These are phyloP conservation scores for Remersonia thermophila DNA, from an alignment of 2,329 filamentous ascomycete genomes.

Conservation along the genomic window DNA sequence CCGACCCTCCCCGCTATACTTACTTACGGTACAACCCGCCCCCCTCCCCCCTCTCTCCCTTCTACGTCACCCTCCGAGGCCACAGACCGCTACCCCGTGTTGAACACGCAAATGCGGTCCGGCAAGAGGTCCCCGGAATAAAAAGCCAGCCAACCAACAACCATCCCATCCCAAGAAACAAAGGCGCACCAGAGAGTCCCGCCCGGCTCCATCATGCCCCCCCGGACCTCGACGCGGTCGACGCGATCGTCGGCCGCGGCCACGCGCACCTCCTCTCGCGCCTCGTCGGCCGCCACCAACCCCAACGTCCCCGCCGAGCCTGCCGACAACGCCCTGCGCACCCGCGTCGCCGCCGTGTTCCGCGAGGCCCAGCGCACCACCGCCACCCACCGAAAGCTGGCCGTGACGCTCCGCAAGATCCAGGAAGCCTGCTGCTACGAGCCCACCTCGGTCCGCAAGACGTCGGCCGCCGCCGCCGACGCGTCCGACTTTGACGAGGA, in stretches of 20 bases:
- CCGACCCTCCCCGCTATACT: background rate
- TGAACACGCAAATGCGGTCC: conserved; percentile 1
- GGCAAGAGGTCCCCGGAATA: background rate
- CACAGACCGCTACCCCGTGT: too few relatives aligned
- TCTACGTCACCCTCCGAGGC: too few relatives aligned
- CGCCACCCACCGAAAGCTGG: conserved; percentile 79
- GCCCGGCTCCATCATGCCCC: conserved; percentile 31
- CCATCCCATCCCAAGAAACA: background rate
- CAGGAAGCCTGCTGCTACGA: conserved; percentile 74
- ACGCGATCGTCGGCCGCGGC: conserved; percentile 31
- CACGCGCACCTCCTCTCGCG: conserved; percentile 22
- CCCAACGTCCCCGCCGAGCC: conserved; percentile 57
- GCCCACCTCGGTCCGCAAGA: conserved; percentile 39
- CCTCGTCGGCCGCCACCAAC: conserved; percentile 33
- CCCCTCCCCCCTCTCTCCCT: too few relatives aligned
- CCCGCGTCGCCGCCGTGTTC: conserved; percentile 61
- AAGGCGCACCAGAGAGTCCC: background rate
- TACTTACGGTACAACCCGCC: too few relatives aligned
- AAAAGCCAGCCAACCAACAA: background rate
- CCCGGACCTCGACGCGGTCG: conserved; percentile 35
- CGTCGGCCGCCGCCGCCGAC: conserved; percentile 34
- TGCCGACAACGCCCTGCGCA: conserved; percentile 56
- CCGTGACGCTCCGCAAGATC: conserved; percentile 76
- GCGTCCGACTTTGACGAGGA: conserved; percentile 64
- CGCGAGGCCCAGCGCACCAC: conserved; percentile 79